A percentile compares a stretch with the other conserved stretches of the same genome.
phyloP scores from a whole-genome alignment of 352 stramenopile species.

The Globisporangium mamillatum region DNA sequence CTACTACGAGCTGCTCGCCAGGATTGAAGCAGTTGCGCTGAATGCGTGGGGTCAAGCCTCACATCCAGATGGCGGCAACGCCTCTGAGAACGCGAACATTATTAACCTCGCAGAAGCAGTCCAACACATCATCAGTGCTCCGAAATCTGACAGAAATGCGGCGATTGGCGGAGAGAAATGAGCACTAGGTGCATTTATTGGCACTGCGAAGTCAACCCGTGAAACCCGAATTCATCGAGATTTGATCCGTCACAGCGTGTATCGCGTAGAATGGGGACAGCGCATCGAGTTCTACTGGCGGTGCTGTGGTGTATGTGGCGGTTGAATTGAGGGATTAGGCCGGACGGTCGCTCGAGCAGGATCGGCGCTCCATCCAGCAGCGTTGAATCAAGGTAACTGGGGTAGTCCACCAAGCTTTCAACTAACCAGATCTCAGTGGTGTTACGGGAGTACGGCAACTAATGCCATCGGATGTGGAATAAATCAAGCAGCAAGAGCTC shows the following conservation, averaged over 20 bases:
- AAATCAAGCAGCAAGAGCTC: not conserved
- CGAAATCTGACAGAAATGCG: constrained; percentile 18
- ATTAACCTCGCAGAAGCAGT: constrained; percentile 21
- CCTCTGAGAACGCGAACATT: not conserved
- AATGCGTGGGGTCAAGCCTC: not conserved
- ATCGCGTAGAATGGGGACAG: too few relatives aligned
- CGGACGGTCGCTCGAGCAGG: too few relatives aligned
- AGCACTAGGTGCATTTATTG: not conserved
- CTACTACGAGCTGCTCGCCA: constrained; percentile 43
- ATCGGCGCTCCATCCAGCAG: not conserved
- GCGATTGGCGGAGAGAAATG: not conserved
- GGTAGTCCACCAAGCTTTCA: not conserved
- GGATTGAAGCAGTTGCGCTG: constrained; percentile 25
- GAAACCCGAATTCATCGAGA: not conserved
- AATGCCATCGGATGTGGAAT: not conserved
- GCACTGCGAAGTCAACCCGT: not conserved
- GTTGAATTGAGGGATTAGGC: too few relatives aligned
- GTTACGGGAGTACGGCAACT: too few relatives aligned
- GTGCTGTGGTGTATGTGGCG: too few relatives aligned
- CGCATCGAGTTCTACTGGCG: too few relatives aligned
- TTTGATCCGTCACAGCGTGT: not conserved
- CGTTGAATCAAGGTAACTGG: too few relatives aligned
- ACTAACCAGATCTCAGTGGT: not conserved
- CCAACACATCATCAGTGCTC: constrained; percentile 32
- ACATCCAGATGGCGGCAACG: not conserved